A percentile compares a stretch with the other conserved stretches of the same genome.
Conservation (phyloP, 139 green algal genomes). For the Eudorina sp. region DNA sequence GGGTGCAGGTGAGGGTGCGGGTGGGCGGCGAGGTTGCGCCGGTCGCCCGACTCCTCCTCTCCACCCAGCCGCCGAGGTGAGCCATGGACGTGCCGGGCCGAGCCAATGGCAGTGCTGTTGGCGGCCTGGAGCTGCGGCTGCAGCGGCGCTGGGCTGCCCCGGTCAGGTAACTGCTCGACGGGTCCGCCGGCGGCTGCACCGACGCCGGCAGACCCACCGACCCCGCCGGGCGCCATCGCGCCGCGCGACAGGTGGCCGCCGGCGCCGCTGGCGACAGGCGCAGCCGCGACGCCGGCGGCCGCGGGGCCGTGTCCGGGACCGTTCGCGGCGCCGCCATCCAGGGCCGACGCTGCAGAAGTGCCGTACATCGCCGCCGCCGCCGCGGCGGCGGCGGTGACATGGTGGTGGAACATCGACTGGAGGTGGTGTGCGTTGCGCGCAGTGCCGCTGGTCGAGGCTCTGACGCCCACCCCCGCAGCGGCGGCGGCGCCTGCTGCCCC, state of each 20-base stretch:
- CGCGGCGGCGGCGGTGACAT: neutral
- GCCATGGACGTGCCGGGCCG: neutral
- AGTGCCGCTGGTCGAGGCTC: neutral
- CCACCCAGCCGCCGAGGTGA: neutral
- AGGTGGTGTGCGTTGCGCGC: neutral
- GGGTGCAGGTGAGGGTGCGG: neutral
- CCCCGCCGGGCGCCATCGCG: neutral
- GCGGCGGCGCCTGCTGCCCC: neutral
- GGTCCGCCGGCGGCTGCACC: too few relatives aligned
- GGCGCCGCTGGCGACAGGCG: neutral
- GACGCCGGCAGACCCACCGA: neutral
- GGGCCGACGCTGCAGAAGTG: neutral
- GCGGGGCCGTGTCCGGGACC: neutral
- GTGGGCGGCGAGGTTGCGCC: neutral
- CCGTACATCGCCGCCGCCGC: slow-evolving; percentile 6
- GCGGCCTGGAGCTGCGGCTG: slow-evolving; percentile 26
- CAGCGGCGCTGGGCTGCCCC: slow-evolving; percentile 11
- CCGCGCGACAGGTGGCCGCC: neutral
- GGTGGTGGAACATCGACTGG: neutral
- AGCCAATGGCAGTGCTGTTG: slow-evolving; percentile 39
- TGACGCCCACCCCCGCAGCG: neutral
- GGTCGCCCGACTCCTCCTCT: neutral
- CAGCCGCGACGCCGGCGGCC: neutral
- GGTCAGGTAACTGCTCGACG: neutral
- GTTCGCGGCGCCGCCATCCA: neutral